phyloP scores from a whole-genome alignment of 2,329 filamentous ascomycete species.

The Fusarium compactum region DNA sequence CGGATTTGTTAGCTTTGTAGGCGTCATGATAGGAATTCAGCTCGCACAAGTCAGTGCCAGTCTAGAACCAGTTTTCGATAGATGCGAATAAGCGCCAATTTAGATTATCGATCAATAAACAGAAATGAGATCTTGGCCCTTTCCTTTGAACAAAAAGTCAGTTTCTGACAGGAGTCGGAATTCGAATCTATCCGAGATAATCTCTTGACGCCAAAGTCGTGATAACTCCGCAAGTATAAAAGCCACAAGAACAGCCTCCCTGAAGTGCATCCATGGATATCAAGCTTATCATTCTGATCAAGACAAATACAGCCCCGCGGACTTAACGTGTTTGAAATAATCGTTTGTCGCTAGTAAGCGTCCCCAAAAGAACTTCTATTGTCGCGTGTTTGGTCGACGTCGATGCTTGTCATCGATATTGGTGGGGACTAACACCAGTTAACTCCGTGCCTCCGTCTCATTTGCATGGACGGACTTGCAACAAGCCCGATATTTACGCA shows the following conservation, averaged over 20 bases:
- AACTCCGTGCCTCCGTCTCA: conserved; percentile 30
- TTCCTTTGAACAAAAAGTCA: conserved; percentile 2
- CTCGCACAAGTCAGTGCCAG: conserved; percentile 7
- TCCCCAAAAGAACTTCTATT: background rate
- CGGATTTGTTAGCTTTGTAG: conserved; percentile 15
- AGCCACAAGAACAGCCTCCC: background rate
- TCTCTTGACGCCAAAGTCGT: background rate
- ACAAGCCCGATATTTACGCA: conserved; percentile 26
- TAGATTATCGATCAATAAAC: conserved; percentile 7
- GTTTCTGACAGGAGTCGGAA: conserved; percentile 11
- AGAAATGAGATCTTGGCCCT: conserved; percentile 15
- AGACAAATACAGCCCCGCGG: conserved; percentile 22
- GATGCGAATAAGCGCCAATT: conserved; percentile 10
- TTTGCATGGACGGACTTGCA: conserved; percentile 18
- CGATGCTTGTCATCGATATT: conserved; percentile 16
- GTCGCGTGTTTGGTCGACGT: conserved; percentile 36
- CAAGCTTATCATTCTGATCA: background rate
- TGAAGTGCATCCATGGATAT: background rate
- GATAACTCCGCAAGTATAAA: conserved; percentile 37
- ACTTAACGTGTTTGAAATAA: conserved; percentile 11
- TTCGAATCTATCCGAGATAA: conserved; percentile 27
- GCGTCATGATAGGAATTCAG: conserved; percentile 34
- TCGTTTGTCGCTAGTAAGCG: background rate
- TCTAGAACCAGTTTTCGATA: conserved; percentile 2
- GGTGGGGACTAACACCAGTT: conserved; percentile 31